A percentile compares a stretch with the other conserved stretches of the same genome.
These are phyloP conservation scores for Caulochytrium protostelioides DNA, from an alignment of 371 early-diverging fungal species.

Conservation along the genomic window DNA sequence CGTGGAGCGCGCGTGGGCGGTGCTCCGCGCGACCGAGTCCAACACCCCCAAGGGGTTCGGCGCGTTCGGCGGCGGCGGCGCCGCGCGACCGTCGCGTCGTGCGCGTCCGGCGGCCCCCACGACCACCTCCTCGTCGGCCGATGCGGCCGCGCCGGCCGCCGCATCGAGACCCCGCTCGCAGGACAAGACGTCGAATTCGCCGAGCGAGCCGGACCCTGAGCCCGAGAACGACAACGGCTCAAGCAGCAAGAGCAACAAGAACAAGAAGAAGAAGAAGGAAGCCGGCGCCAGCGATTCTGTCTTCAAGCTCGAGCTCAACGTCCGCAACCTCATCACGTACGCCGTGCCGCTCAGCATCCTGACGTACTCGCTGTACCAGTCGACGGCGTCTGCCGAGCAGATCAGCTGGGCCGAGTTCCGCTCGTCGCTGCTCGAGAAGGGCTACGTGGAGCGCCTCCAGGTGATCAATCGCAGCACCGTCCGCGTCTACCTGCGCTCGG, in stretches of 20 bases:
- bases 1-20: too few species aligned
- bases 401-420: slow-evolving; percentile 88
- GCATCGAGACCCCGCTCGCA: background rate
- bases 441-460: slow-evolving; percentile 64
- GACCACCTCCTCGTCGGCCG: too few species aligned
- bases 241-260: background rate
- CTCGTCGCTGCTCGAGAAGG: slow-evolving; percentile 64
- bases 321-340: slow-evolving; percentile 8
- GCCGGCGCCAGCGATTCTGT: background rate
- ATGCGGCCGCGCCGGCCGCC: too few species aligned
- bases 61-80: too few species aligned
- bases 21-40: too few species aligned
- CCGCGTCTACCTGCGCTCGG: slow-evolving; percentile 50
- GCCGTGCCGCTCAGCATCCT: slow-evolving; percentile 10
- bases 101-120: too few species aligned
- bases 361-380: slow-evolving; percentile 7
- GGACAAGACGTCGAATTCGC: background rate
- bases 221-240: background rate
- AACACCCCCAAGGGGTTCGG: too few species aligned
- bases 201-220: background rate
- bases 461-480: slow-evolving; percentile 69
- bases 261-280: background rate
- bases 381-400: slow-evolving; percentile 5
- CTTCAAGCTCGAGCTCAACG: slow-evolving; percentile 10
- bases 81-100: too few species aligned